Evolutionary conservation across 1,284 basidiomycete species (phyloP).

Genomic region (Trametes versicolor): DNA sequence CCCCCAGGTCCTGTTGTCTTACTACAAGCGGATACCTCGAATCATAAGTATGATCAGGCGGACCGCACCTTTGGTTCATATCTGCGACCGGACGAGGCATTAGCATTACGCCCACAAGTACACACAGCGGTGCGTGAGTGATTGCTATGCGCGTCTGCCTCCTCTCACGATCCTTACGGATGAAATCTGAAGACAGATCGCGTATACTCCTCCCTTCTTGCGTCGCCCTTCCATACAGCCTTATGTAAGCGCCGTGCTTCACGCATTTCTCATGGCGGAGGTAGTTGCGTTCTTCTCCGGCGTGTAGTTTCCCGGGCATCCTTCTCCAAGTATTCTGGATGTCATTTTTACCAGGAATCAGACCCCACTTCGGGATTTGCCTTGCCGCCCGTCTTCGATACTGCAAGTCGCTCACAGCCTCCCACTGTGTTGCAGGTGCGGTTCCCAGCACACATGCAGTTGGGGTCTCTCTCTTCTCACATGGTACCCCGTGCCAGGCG

Average conservation of each 20-base stretch:
- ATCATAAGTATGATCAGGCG: not conserved
- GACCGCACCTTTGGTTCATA: too few species aligned
- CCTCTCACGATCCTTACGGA: not conserved
- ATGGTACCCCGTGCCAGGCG: too few species aligned
- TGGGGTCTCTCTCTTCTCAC: too few species aligned
- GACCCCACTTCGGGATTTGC: not conserved
- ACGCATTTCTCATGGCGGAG: not conserved
- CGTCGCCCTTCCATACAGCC: not conserved
- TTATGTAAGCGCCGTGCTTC: slow-evolving; percentile 1
- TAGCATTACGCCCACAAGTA: not conserved
- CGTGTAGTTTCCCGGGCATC: not conserved
- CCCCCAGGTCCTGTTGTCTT: too few species aligned
- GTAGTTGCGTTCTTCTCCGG: slow-evolving; percentile 1
- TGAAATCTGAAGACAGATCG: not conserved
- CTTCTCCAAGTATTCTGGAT: not conserved
- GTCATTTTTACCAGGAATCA: not conserved
- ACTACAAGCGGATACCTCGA: not conserved
- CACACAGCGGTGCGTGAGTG: not conserved
- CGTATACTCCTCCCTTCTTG: not conserved
- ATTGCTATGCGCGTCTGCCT: not conserved
- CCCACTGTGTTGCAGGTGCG: not conserved
- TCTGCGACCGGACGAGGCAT: not conserved
- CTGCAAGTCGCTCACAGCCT: not conserved
- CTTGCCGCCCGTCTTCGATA: not conserved
- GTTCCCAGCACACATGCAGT: not conserved